These are phyloP conservation scores for Neofusicoccum sp. DNA, from an alignment of 2,329 filamentous ascomycete species.

Conservation along the genomic window DNA sequence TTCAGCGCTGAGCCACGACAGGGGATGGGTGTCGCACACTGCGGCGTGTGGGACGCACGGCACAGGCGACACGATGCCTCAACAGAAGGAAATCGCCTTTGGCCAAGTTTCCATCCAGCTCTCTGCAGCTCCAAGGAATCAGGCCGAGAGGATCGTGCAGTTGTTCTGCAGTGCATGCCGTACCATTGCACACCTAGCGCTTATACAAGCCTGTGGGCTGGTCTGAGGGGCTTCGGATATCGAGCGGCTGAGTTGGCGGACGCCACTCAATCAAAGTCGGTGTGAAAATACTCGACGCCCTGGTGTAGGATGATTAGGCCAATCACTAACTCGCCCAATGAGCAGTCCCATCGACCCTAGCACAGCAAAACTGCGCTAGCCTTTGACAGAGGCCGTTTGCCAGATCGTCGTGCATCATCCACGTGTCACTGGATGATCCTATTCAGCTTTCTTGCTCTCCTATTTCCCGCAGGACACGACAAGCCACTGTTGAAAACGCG, in stretches of 20 bases:
- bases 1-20: no score
- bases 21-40: no score
- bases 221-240: background rate
- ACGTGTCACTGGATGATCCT: background rate
- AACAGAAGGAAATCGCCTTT: background rate
- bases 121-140: background rate
- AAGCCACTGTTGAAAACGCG: background rate
- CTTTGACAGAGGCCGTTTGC: background rate
- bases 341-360: constrained; percentile 7
- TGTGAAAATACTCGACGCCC: background rate
- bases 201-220: background rate
- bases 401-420: background rate
- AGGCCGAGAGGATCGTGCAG: background rate
- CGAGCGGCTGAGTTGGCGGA: background rate
- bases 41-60: background rate
- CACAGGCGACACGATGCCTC: no score
- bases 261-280: constrained; percentile 7
- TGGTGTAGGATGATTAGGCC: background rate
- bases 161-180: background rate
- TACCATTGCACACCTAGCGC: background rate
- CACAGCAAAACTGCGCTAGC: background rate
- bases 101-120: background rate
- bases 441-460: constrained; percentile 4
- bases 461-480: constrained; percentile 1
- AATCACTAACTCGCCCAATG: background rate